These are phyloP conservation scores for Spinacia oleracea DNA, from an alignment of 179 eudicot genomes.

Conservation along the genomic window DNA sequence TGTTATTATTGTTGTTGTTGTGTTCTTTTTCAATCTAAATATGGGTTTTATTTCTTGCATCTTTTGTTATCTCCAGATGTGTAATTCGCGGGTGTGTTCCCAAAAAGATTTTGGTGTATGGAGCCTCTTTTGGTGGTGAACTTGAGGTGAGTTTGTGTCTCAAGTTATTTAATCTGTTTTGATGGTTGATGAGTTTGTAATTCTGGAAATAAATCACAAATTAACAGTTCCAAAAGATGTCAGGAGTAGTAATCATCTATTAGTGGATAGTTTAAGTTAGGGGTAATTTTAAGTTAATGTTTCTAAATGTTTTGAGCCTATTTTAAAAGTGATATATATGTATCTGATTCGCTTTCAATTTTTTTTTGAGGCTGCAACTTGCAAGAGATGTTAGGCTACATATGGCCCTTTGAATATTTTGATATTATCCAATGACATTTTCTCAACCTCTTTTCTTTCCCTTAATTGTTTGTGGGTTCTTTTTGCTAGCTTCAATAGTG, in stretches of 20 bases:
- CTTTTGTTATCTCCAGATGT: constrained; percentile 48
- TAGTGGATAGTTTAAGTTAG: not conserved
- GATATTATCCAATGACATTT: not conserved
- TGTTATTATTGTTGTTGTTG: not conserved
- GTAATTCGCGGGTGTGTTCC: constrained; percentile 99
- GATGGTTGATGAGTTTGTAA: not conserved
- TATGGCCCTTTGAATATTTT: not conserved
- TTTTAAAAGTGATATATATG: not conserved
- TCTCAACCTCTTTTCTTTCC: not conserved
- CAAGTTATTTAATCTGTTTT: not conserved
- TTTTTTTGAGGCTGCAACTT: not conserved
- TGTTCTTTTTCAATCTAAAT: not conserved
- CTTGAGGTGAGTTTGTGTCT: constrained; percentile 63
- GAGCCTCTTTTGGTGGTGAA: constrained; percentile 84
- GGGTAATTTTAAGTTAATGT: not conserved
- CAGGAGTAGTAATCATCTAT: not conserved
- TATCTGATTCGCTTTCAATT: not conserved
- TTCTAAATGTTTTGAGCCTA: not conserved
- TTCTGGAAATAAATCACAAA: not conserved
- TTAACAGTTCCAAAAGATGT: not conserved
- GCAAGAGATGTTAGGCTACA: not conserved
- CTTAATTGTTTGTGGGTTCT: not conserved
- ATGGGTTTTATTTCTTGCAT: constrained; percentile 1
- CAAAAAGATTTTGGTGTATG: constrained; percentile 96
- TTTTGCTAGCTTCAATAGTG: not conserved